Evolutionary conservation across 257 asterid genomes (phyloP).

Genomic region (Penstemon davidsonii): DNA sequence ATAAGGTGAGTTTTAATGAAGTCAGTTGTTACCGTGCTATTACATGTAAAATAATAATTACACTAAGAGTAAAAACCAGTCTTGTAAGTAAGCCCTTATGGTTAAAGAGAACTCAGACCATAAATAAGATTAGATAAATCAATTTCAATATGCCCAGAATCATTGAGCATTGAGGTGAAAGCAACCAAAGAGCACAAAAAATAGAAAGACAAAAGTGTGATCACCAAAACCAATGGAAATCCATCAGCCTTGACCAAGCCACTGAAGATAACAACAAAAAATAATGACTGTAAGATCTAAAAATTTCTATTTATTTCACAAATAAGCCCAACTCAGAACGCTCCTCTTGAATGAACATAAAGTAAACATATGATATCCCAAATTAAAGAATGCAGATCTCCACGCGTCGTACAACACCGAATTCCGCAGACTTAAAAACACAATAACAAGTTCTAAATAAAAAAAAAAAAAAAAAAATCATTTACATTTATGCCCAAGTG

Average conservation of each 20-base stretch:
- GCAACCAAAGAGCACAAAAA: constrained; percentile 19
- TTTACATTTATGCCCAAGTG: constrained; percentile 27
- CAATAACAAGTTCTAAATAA: constrained; percentile 17
- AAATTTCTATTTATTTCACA: constrained; percentile 5
- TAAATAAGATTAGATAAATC: not conserved
- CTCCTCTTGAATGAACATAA: constrained; percentile 25
- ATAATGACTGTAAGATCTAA: constrained; percentile 26
- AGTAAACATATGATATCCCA: constrained; percentile 33
- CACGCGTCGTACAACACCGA: constrained; percentile 28
- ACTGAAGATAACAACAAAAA: not conserved
- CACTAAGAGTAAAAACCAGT: no score
- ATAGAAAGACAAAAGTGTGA: constrained; percentile 2
- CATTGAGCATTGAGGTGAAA: not conserved
- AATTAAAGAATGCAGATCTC: constrained; percentile 45
- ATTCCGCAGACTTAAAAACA: constrained; percentile 17
- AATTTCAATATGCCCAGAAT: constrained; percentile 8
- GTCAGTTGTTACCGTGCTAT: not conserved
- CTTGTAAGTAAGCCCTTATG: not conserved
- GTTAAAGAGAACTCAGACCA: not conserved
- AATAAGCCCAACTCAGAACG: constrained; percentile 15
- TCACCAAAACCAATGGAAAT: constrained; percentile 17
- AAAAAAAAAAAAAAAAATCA: not conserved
- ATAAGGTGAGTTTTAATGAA: not conserved
- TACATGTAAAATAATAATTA: not conserved
- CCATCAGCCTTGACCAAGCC: constrained; percentile 17